Conservation (phyloP, 2,329 filamentous ascomycete genomes). For the Aspergillus sp. region DNA sequence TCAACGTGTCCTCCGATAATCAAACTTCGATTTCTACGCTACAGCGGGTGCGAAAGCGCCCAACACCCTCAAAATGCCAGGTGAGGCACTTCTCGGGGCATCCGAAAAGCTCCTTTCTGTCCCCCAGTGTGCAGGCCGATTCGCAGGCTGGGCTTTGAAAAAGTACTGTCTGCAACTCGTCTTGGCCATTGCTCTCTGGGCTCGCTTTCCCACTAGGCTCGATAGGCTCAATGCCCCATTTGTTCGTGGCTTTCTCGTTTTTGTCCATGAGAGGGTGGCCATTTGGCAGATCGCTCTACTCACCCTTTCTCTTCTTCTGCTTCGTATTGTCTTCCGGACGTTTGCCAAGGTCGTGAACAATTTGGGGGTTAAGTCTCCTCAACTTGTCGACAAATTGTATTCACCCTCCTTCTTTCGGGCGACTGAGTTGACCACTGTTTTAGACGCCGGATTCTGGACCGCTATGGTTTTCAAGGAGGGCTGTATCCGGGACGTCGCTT, state of each 20-base stretch:
- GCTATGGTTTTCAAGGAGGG: conserved; percentile 82
- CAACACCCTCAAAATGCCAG: too few species aligned
- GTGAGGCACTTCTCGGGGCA: too few species aligned
- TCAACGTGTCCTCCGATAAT: not conserved
- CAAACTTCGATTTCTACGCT: too few species aligned
- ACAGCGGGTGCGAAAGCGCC: too few species aligned
- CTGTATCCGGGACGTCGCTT: conserved; percentile 72
- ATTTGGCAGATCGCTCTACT: conserved; percentile 86
- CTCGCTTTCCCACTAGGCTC: not conserved
- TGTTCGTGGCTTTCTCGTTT: conserved; percentile 50
- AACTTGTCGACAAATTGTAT: conserved; percentile 91
- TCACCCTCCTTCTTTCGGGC: conserved; percentile 86
- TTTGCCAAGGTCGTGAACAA: conserved; percentile 69
- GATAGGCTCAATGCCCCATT: conserved; percentile 3
- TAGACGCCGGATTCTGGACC: conserved; percentile 97
- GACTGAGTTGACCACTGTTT: conserved; percentile 88
- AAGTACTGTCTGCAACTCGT: not conserved
- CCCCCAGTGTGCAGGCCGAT: not conserved
- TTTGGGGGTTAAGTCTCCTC: conserved; percentile 72
- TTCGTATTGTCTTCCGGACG: conserved; percentile 81
- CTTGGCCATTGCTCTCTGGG: not conserved
- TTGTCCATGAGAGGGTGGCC: conserved; percentile 63
- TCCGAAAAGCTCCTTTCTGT: not conserved
- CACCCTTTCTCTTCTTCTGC: conserved; percentile 81
- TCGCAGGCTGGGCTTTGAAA: not conserved